Conservation (phyloP, 371 early-diverging fungal genomes). For the Syncephalastrum contaminatum region DNA sequence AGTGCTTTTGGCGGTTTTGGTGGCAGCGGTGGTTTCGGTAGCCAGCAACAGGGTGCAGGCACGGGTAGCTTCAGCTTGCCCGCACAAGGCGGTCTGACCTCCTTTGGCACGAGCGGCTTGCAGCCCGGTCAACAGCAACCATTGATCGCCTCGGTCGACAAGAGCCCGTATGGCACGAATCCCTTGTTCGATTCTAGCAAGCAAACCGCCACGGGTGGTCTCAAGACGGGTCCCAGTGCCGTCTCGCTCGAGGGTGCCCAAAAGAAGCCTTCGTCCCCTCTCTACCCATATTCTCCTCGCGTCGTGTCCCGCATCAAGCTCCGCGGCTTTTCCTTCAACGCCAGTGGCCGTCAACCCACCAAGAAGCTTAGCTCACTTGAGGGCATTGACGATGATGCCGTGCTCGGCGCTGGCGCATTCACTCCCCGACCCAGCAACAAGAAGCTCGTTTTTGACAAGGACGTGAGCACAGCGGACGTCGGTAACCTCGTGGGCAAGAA, state of each 20-base stretch:
- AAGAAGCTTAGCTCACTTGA: conserved; percentile 37
- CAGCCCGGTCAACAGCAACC: conserved; percentile 41
- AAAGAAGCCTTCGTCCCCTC: conserved; percentile 51
- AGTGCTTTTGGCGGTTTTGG: conserved; percentile 29
- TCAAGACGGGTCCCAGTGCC: conserved; percentile 46
- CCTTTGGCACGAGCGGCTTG: conserved; percentile 38
- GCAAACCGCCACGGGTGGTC: conserved; percentile 21
- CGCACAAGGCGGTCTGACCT: conserved; percentile 41
- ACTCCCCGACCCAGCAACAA: conserved; percentile 74
- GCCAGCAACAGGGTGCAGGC: conserved; percentile 21
- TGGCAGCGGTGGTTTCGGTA: conserved; percentile 1
- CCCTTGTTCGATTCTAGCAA: conserved; percentile 67
- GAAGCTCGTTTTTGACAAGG: conserved; percentile 59
- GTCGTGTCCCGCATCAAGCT: conserved; percentile 67
- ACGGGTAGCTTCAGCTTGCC: conserved; percentile 35
- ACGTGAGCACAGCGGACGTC: conserved; percentile 21
- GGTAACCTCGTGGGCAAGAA: conserved; percentile 24
- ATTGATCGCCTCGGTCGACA: conserved; percentile 75
- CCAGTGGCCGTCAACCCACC: conserved; percentile 13
- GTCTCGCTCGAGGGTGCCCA: conserved; percentile 44
- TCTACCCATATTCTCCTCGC: conserved; percentile 68
- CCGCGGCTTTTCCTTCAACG: conserved; percentile 55
- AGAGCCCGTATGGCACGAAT: conserved; percentile 82
- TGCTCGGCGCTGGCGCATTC: conserved; percentile 67
- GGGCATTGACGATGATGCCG: conserved; percentile 64